Conservation (phyloP, 305 asterid genomes). For the Fraxinus floribunda region DNA sequence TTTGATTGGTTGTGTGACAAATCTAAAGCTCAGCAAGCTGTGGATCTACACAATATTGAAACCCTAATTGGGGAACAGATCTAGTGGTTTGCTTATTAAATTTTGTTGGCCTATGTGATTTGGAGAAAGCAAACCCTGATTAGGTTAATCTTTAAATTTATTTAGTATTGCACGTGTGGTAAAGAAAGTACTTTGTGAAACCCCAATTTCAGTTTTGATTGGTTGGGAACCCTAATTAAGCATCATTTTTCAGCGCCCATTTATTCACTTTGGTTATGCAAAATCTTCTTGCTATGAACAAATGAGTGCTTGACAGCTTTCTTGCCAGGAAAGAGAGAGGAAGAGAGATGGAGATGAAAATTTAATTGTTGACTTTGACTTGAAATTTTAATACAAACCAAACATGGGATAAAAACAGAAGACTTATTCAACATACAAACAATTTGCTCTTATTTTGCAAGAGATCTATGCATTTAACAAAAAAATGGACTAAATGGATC, state of each 20-base stretch:
- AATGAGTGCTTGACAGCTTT: conserved; percentile 56
- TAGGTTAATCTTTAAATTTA: conserved; percentile 28
- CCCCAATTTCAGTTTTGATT: conserved; percentile 16
- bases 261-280: conserved; percentile 31
- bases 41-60: neutral
- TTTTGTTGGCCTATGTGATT: neutral
- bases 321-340: conserved; percentile 18
- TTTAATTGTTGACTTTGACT: neutral
- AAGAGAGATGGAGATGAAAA: neutral
- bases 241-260: conserved; percentile 34
- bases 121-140: conserved; percentile 38
- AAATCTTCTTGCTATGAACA: conserved; percentile 28
- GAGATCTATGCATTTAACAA: conserved; percentile 48
- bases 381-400: too few species aligned
- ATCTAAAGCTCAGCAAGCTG: neutral
- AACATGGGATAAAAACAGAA: conserved; percentile 27
- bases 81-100: conserved; percentile 1
- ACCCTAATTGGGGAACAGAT: neutral
- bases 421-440: conserved; percentile 22
- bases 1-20: conserved; percentile 7
- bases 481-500: conserved; percentile 43
- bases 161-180: neutral
- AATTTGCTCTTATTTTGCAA: conserved; percentile 25
- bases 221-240: conserved; percentile 3
- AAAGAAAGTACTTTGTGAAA: neutral